Conservation (phyloP, 2,329 filamentous ascomycete genomes). For the Fusarium ramigenum region DNA sequence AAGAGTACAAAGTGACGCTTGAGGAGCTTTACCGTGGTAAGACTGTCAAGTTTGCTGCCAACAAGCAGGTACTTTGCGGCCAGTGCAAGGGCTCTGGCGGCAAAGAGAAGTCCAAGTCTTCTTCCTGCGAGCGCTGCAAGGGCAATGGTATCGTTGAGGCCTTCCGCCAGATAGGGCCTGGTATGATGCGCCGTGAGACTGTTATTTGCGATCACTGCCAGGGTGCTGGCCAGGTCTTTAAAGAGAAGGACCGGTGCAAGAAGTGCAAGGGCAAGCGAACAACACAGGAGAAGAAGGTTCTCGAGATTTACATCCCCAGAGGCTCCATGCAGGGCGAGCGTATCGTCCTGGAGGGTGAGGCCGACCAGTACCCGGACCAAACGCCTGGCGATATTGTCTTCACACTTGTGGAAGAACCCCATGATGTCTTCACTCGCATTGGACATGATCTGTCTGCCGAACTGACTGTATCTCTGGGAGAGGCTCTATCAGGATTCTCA, state of each 20-base stretch:
- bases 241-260: constrained; percentile 98
- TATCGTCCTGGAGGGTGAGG: constrained; percentile 91
- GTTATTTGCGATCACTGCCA: constrained; percentile 84
- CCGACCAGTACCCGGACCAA: constrained; percentile 89
- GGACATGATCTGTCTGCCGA: constrained; percentile 87
- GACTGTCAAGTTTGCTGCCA: constrained; percentile 95
- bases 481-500: constrained; percentile 89
- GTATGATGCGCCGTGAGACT: constrained; percentile 82
- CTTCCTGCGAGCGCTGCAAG: constrained; percentile 84
- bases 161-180: constrained; percentile 85
- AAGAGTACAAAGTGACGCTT: constrained; percentile 88
- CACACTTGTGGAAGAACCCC: constrained; percentile 81
- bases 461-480: constrained; percentile 81
- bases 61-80: constrained; percentile 90
- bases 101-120: constrained; percentile 88
- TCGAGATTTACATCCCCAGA: constrained; percentile 95
- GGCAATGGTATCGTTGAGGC: constrained; percentile 81
- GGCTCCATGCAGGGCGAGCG: constrained; percentile 88
- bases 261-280: constrained; percentile 96
- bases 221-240: constrained; percentile 86
- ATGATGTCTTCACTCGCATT: constrained; percentile 83
- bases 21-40: constrained; percentile 99
- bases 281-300: constrained; percentile 87
- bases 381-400: constrained; percentile 95
- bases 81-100: constrained; percentile 90